Percentiles rank a stretch among this genome's conserved stretches.
These are phyloP conservation scores for Brassica juncea DNA, from an alignment of 345 rosid genomes.

Conservation along the genomic window DNA sequence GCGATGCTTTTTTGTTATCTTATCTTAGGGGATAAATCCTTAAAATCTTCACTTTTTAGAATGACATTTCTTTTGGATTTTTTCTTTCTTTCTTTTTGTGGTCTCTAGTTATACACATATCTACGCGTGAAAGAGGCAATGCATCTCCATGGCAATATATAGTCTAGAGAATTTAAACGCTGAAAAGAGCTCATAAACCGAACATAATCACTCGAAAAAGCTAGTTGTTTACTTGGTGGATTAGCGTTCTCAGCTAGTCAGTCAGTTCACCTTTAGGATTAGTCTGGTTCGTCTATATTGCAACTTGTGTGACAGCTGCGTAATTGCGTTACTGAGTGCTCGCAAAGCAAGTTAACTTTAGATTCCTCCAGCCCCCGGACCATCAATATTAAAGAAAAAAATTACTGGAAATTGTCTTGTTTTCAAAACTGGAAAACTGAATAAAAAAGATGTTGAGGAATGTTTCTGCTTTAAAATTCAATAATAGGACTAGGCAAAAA, in stretches of 20 bases:
- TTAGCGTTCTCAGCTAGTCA: not conserved
- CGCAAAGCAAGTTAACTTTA: not conserved
- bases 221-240: not conserved
- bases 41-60: not conserved
- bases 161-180: not conserved
- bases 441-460: not conserved
- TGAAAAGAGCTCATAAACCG: not conserved
- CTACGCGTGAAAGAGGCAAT: not conserved
- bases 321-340: not conserved
- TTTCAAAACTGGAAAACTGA: not conserved
- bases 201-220: not conserved
- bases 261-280: not conserved
- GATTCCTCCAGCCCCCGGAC: not conserved
- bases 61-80: not conserved
- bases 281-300: not conserved
- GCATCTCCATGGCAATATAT: not conserved
- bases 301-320: not conserved
- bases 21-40: constrained; percentile 20
- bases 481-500: too few species aligned
- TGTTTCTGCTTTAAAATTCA: not conserved
- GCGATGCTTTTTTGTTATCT: not conserved
- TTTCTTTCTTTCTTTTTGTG: not conserved
- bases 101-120: not conserved
- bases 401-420: not conserved
- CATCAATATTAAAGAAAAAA: not conserved